Evolutionary conservation across 2,329 filamentous ascomycete genomes (phyloP).

Genomic region (Cytospora piceae): DNA sequence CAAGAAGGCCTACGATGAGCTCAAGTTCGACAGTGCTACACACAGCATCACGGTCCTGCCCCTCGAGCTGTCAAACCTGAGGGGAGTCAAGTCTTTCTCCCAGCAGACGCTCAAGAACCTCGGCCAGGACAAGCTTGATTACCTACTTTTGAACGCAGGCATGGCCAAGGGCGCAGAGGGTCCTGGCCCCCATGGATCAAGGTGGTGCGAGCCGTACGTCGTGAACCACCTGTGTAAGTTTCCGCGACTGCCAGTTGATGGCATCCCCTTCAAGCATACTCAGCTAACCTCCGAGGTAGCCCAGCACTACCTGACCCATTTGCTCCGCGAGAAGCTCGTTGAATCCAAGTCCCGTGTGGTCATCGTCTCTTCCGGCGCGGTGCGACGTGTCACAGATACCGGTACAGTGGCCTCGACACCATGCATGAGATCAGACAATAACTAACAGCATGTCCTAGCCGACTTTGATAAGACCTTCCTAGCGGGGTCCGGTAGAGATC

Average conservation of each 20-base stretch:
- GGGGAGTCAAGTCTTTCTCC: slow-evolving; percentile 51
- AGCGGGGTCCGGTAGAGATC: slow-evolving; percentile 42
- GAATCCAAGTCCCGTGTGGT: slow-evolving; percentile 52
- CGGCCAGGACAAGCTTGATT: slow-evolving; percentile 49
- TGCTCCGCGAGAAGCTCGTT: slow-evolving; percentile 52
- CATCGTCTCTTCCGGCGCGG: slow-evolving; percentile 54
- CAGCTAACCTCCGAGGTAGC: slow-evolving; percentile 41
- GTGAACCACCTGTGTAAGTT: slow-evolving; percentile 56
- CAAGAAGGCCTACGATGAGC: slow-evolving; percentile 45
- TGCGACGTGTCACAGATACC: slow-evolving; percentile 46
- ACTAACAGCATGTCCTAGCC: slow-evolving; percentile 33
- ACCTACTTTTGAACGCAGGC: slow-evolving; percentile 54
- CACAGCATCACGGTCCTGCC: slow-evolving; percentile 52
- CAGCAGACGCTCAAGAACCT: slow-evolving; percentile 47
- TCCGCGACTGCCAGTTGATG: slow-evolving; percentile 26
- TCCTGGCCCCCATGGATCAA: slow-evolving; percentile 45
- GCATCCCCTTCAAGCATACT: background rate
- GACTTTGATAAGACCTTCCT: slow-evolving; percentile 45
- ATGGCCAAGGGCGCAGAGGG: slow-evolving; percentile 43
- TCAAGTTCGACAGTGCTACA: slow-evolving; percentile 46
- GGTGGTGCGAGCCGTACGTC: slow-evolving; percentile 54
- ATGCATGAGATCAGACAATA: background rate
- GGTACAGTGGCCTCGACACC: slow-evolving; percentile 33
- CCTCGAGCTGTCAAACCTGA: slow-evolving; percentile 51
- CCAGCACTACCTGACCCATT: slow-evolving; percentile 57